Base-by-base conservation (phyloP, 2,329 filamentous ascomycete species). In the Colletotrichum aenigma region DNA sequence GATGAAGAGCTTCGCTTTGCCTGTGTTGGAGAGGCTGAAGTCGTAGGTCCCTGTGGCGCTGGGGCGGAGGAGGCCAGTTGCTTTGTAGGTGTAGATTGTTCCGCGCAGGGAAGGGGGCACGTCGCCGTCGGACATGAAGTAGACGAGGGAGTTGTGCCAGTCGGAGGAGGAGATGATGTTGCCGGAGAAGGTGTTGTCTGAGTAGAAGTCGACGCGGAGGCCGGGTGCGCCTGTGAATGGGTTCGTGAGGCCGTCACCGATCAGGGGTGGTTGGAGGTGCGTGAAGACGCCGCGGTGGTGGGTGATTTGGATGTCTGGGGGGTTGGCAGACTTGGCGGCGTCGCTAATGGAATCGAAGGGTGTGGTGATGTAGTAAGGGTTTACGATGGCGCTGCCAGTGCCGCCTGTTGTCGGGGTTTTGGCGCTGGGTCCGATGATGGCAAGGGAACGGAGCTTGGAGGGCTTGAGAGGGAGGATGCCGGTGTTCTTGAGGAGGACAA, bases 401-500 rank as follows among this genome's bases (percentile, higher is more conserved):
- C 79, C 80, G 13, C 76, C 72, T 4, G 78, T 76, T 8, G 78
- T 77, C 6, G 78, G 76, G 6, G 60, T 67, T 38, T 70, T 70
- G 12, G 79, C 78, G 18, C 78, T 77, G 2, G 77, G 76, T 2
- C 80, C 79, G n/a, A 80, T 76, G 15, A 81, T 75, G 32, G 76
- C 75, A 1, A 79, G 26, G 36, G 71, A 74, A 26, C 60, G 56
- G 15, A 30, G 68, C 21, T 74, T 73, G 1, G 30, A 70, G 6
- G 34, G 72, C 52, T 84, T 83, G 68, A 91, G 81, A 0, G 93
- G 93, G 0, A 94, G 84, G 2, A 91, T 81, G 18, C 86, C 86
- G 28, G 92, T 88, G 77, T 94, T 94, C 84, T 94, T 93, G 61
- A 94, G 84, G 26, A 94, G 86, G 1, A 94, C 91, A 16, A 93